These are phyloP conservation scores for Coemansia sp. DNA, from an alignment of 192 early-diverging fungal species.

Conservation along the genomic window DNA sequence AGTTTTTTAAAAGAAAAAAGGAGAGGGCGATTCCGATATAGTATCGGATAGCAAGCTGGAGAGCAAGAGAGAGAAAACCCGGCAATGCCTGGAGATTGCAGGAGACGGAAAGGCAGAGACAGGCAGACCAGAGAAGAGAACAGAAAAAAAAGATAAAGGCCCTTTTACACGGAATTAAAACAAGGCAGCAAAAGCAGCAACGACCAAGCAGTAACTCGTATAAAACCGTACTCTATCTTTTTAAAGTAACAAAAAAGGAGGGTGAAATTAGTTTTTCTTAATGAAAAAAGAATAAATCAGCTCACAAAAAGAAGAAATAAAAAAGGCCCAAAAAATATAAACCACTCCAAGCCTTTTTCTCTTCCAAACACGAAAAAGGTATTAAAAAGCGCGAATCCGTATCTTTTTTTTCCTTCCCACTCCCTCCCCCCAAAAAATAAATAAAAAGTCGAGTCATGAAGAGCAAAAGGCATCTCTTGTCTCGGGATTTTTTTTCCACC, in stretches of 20 bases:
- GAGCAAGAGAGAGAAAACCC: neutral
- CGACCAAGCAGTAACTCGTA: conserved; percentile 6
- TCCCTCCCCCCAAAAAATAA: too few species aligned
- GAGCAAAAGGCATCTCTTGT: too few species aligned
- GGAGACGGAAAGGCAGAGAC: neutral
- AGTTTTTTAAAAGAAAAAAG: too few species aligned
- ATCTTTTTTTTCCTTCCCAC: too few species aligned
- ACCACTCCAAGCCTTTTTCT: too few species aligned
- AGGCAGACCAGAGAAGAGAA: neutral
- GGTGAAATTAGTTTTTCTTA: neutral
- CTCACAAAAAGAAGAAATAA: neutral
- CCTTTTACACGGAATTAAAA: neutral
- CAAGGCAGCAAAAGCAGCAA: conserved; percentile 4
- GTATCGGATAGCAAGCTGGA: too few species aligned
- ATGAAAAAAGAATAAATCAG: neutral
- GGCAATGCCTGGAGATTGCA: neutral
- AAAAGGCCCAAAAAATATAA: too few species aligned
- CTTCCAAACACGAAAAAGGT: too few species aligned
- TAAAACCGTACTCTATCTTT: neutral
- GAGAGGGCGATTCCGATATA: too few species aligned
- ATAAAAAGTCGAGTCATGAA: too few species aligned
- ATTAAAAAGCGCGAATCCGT: too few species aligned
- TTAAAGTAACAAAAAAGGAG: neutral
- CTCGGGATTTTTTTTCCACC: too few species aligned
- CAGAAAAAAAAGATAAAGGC: neutral